Evolutionary conservation across 129 eudicot genomes (phyloP), one percentile per base, ranked within the genome.

Genomic region (Centella asiatica): DNA sequence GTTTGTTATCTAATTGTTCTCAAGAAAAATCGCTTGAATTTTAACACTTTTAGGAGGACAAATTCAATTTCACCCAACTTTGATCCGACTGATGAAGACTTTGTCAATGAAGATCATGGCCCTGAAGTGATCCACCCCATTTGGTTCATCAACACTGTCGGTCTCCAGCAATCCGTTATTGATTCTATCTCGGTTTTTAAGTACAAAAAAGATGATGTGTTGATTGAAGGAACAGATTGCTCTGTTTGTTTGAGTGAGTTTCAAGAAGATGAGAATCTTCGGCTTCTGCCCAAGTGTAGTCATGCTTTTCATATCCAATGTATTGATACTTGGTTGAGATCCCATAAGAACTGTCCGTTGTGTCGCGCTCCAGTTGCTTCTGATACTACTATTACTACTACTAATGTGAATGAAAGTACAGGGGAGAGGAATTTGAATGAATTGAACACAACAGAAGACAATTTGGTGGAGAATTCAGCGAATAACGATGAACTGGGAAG

Each of bases 241-340:
- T 74, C 89, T 44, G 82, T 88, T 74, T 81, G 93, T 75, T 76
- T 81, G 81, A 81, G 69, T 51, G 88, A 79, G 70, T 84, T 88
- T 74, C 69, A 72, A 67, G 86, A 88, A 5, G 80, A 80, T 63
- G 96, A 88, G 57, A 73, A 66, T 55, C 79, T 84, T n/a, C 53
- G 89, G 74, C 78, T 88, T 68, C 71, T 87, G 72, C 88, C 84
- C 2, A 81, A 80, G 64, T 83, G 88, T 36, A 81, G 78, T 48
- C 95, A 87, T 42, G 95, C 92, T 32, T 87, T 87, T 80, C 95
- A 87, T 69, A 72, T 87, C 45, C 20, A 68, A 19, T 87, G 95
- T 78, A 80, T 87, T 11, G 95, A 87, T 71, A 83, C 85, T 22
- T 87, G 95, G 92, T 63, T 87, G 1, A 71, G 83, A 34, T 78